phyloP scores from a whole-genome alignment of 2,329 filamentous ascomycete genomes.

The Colletotrichum sojae region DNA sequence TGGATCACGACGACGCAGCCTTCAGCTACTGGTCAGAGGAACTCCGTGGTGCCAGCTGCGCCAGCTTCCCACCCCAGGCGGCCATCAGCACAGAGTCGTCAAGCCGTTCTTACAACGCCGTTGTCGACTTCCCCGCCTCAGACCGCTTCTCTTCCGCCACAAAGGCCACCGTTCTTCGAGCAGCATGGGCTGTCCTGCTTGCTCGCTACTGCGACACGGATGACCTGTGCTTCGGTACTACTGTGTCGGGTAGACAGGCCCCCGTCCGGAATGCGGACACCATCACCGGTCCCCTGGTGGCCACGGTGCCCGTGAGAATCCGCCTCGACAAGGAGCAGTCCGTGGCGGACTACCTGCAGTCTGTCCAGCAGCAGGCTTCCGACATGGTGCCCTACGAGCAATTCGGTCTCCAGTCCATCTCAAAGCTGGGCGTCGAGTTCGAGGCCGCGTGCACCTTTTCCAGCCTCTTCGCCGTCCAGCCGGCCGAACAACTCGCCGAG shows the following conservation, averaged over 20 bases:
- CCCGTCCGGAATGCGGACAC: conserved; percentile 34
- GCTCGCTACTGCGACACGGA: conserved; percentile 52
- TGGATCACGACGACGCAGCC: conserved; percentile 12
- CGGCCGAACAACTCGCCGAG: conserved; percentile 8
- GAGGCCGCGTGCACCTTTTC: conserved; percentile 12
- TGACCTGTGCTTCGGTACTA: background rate
- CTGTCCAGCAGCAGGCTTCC: conserved; percentile 47
- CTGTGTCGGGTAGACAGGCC: conserved; percentile 39
- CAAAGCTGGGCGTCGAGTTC: conserved; percentile 13
- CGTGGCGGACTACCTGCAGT: conserved; percentile 37
- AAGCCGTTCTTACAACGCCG: background rate
- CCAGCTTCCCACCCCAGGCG: too few species aligned
- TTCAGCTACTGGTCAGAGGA: conserved; percentile 35
- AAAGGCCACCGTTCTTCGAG: conserved; percentile 44
- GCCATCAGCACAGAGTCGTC: background rate
- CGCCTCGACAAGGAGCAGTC: conserved; percentile 21
- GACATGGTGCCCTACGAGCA: conserved; percentile 48
- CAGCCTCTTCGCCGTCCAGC: conserved; percentile 20
- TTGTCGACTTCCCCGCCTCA: too few species aligned
- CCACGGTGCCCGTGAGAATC: conserved; percentile 42
- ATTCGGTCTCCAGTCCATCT: conserved; percentile 49
- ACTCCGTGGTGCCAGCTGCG: conserved; percentile 29
- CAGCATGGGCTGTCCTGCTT: conserved; percentile 51
- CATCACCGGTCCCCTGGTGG: conserved; percentile 41
- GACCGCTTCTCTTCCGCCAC: conserved; percentile 1